Percentiles rank a stretch among this genome's conserved stretches.
Evolutionary conservation across 345 rosid genomes (phyloP).

Genomic region (Trapa bicornis): DNA sequence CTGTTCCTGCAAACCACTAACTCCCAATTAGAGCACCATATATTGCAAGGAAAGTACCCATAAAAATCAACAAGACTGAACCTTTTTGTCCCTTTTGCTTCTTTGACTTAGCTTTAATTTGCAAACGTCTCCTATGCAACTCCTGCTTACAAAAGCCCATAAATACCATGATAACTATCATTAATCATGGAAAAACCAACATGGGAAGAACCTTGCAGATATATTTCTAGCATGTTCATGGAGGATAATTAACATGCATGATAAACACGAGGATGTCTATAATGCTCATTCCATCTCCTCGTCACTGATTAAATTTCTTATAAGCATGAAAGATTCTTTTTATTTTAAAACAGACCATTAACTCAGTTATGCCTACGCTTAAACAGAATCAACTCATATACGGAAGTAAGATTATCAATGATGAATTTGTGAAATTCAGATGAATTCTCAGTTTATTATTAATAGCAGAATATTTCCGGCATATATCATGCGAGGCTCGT

Average conservation of each 20-base stretch:
- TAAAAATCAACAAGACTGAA: background rate
- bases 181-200: background rate
- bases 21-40: background rate
- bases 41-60: background rate
- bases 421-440: background rate
- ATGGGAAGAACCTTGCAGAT: background rate
- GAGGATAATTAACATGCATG: no score
- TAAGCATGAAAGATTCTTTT: background rate
- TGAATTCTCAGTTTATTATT: background rate
- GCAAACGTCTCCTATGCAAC: constrained; percentile 14
- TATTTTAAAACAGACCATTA: no score
- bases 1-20: constrained; percentile 4
- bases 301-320: background rate
- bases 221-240: background rate
- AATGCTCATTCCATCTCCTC: background rate
- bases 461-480: background rate
- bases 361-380: background rate
- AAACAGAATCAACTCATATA: background rate
- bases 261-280: background rate
- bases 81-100: constrained; percentile 9
- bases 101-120: constrained; percentile 12
- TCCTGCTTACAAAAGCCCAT: constrained; percentile 9
- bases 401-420: background rate
- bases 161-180: background rate
- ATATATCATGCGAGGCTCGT: no score